Base-by-base conservation (phyloP, 768 basidiomycete genomes). In the Naganishia onofrii region DNA sequence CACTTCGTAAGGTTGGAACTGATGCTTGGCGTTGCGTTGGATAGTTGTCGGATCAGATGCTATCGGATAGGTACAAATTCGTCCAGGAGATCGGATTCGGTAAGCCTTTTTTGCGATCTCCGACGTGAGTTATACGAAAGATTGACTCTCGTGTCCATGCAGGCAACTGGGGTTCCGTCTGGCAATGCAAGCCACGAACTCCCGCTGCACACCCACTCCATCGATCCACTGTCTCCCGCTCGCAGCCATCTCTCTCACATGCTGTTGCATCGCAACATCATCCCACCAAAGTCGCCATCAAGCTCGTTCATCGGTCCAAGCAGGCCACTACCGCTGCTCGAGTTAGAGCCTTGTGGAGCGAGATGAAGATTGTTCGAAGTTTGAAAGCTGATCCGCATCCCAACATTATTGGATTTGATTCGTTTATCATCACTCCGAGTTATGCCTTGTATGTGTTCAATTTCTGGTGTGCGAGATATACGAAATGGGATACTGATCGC, bases 321-420 rank as follows among this genome's bases (percentile, higher is more conserved):
- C 89, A 88, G 77, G 88, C 89, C 34, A 91, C 92, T 13, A 92
- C 91, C 0, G 90, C 92, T 5, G 92, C 93, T 19, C 87, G 95
- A 65, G 90, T 99, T 68, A 84, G 88, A 76, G 93, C 93, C 54
- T 84, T 98, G 87, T 96, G 93, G 93, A 94, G 93, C 77, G 93
- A 97, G 84, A 94, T 94, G 93, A 95, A 95, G 85, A 90, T 94
- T 75, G 88, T 97, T 70, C 85, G 90, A 74, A 84, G 88, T 13
- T 87, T 97, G 80, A 90, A 90, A 82, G 82, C 87, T 54, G 89
- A 92, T 75, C 87, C 89, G 10, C 95, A 97, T 78, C 93, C 93
- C 0, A 90, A 91, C 71, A 89, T 98, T 81, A 90, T 98, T 71
- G 87, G 88, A 13, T 97, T 98, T 82, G 89, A 93, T 76, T 89